Conservation (phyloP, 2,329 filamentous ascomycete species). For the Aspergillus puulaauensis region DNA sequence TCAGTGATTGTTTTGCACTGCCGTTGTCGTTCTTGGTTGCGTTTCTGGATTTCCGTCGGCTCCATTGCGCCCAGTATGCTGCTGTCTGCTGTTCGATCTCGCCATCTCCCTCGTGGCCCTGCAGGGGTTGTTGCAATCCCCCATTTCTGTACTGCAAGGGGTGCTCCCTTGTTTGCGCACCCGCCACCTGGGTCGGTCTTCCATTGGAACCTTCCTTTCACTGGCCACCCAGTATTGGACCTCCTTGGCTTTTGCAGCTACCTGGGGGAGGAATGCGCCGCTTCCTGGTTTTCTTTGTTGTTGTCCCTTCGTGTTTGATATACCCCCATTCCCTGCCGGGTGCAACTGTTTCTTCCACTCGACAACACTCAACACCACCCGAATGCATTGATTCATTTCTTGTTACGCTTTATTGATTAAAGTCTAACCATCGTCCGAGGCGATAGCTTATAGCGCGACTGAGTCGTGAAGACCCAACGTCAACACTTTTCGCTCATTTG, state of each 20-base stretch:
- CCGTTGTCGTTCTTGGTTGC: background rate
- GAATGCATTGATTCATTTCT: background rate
- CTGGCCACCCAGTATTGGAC: background rate
- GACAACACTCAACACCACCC: background rate
- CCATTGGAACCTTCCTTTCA: background rate
- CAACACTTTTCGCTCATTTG: conserved; percentile 13
- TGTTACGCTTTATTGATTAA: conserved; percentile 1
- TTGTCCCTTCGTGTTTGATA: conserved; percentile 10
- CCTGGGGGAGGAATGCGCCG: background rate
- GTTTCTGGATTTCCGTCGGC: background rate
- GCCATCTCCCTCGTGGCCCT: conserved; percentile 6
- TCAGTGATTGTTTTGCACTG: background rate
- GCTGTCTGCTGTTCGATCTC: background rate
- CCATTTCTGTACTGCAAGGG: conserved; percentile 13
- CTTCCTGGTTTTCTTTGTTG: conserved; percentile 13
- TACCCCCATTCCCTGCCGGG: conserved; percentile 2
- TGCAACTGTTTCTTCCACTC: background rate
- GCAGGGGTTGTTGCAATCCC: background rate
- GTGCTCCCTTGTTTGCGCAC: conserved; percentile 10
- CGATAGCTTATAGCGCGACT: conserved; percentile 15
- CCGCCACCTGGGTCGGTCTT: conserved; percentile 9
- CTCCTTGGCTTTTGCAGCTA: background rate
- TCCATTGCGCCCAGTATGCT: too few species aligned
- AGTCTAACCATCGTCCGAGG: conserved; percentile 15
- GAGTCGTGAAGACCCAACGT: conserved; percentile 9